A percentile compares a stretch with the other conserved stretches of the same genome.
phyloP scores from a whole-genome alignment of 257 asterid genomes.

The Primulina huaijiensis region DNA sequence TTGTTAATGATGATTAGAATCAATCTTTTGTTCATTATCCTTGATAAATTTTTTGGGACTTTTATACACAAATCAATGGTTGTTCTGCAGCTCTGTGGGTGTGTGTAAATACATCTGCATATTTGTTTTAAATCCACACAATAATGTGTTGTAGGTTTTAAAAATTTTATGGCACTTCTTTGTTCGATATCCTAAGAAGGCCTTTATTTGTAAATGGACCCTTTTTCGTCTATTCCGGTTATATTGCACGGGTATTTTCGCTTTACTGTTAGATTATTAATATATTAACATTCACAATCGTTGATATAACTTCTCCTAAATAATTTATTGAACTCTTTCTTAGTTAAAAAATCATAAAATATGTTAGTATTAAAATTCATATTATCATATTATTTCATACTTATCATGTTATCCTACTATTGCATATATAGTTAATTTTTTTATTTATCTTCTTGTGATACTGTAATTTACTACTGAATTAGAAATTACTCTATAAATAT shows the following conservation, averaged over 20 bases:
- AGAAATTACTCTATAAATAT: no score
- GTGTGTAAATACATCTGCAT: background rate
- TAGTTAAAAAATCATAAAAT: no score
- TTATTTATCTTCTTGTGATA: no score
- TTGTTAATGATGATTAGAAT: slow-evolving; percentile 6
- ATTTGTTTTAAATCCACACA: slow-evolving; percentile 11
- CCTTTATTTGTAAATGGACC: background rate
- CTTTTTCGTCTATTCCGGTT: background rate
- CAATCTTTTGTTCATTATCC: background rate
- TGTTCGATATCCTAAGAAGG: slow-evolving; percentile 13
- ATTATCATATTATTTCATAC: no score
- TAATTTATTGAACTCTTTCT: no score
- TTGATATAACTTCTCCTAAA: no score
- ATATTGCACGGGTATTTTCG: background rate
- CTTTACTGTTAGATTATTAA: background rate
- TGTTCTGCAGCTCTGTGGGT: background rate
- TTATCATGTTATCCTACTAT: no score
- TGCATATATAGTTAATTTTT: no score
- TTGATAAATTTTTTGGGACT: background rate
- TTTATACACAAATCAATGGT: slow-evolving; percentile 5
- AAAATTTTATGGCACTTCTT: slow-evolving; percentile 9
- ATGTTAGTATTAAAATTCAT: no score
- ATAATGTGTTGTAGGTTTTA: background rate
- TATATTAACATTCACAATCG: no score
- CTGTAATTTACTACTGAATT: no score